Evolutionary conservation across 1,139 yeast species (phyloP).

Genomic region (Saccharomyces hybrid): DNA sequence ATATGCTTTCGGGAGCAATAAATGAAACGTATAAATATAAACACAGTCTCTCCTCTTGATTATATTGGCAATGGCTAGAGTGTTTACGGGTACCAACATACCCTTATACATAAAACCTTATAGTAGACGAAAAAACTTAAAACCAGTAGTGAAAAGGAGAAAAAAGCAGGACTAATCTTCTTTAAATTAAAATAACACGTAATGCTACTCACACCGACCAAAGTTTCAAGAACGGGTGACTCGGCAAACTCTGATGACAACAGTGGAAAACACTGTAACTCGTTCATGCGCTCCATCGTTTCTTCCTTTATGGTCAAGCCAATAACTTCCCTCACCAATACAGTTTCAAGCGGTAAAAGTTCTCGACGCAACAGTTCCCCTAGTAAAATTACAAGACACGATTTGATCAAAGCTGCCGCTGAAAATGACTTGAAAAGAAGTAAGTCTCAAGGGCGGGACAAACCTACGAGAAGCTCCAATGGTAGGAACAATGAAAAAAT

Average conservation of each 20-base stretch:
- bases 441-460: not conserved
- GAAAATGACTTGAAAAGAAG: slow-evolving; percentile 4
- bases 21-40: not conserved
- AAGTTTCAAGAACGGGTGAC: not conserved
- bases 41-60: not conserved
- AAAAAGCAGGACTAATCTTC: not conserved
- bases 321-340: slow-evolving; percentile 3
- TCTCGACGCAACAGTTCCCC: slow-evolving; percentile 2
- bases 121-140: too few relatives aligned
- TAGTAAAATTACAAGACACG: slow-evolving; percentile 13
- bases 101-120: not conserved
- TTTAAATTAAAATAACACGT: not conserved
- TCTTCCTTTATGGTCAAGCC: slow-evolving; percentile 4
- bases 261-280: not conserved
- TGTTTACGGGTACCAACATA: not conserved
- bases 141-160: not conserved
- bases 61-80: not conserved
- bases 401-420: slow-evolving; percentile 12
- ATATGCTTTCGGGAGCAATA: not conserved
- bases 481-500: not conserved
- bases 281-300: slow-evolving; percentile 1
- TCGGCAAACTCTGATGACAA: not conserved
- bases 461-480: not conserved
- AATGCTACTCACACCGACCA: not conserved
- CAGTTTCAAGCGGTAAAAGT: not conserved